Conservation (phyloP, 2,329 filamentous ascomycete genomes). For the Aspergillus hortae region DNA sequence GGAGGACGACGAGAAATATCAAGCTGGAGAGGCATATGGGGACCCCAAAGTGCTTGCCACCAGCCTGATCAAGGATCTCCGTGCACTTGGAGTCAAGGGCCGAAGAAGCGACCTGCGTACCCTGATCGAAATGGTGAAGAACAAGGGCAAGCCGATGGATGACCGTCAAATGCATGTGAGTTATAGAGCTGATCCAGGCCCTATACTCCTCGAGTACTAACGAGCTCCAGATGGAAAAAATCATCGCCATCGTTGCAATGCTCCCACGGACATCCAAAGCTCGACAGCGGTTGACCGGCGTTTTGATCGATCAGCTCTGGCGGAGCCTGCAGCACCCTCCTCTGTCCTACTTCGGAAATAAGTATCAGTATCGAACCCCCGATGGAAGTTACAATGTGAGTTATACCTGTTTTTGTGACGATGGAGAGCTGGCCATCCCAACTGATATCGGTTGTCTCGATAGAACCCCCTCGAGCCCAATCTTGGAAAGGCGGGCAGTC, state of each 20-base stretch:
- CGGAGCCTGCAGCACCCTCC: conserved; percentile 9
- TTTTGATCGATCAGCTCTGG: conserved; percentile 7
- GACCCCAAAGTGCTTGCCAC: conserved; percentile 54
- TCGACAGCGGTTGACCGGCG: conserved; percentile 3
- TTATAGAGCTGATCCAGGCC: not conserved
- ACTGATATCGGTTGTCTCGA: not conserved
- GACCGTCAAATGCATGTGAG: conserved; percentile 8
- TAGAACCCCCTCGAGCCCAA: conserved; percentile 5
- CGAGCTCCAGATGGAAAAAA: conserved; percentile 4
- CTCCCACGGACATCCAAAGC: conserved; percentile 5
- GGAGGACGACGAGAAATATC: conserved; percentile 12
- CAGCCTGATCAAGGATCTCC: conserved; percentile 64
- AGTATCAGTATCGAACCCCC: conserved; percentile 8
- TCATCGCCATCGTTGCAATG: conserved; percentile 4
- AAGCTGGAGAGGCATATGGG: conserved; percentile 8
- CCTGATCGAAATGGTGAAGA: conserved; percentile 7
- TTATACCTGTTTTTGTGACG: not conserved
- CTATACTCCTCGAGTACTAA: not conserved
- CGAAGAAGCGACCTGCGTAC: conserved; percentile 5
- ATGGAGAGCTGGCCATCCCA: not conserved
- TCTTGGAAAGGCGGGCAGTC: conserved; percentile 7
- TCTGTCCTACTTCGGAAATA: conserved; percentile 6
- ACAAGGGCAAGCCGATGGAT: conserved; percentile 9
- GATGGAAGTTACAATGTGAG: conserved; percentile 8
- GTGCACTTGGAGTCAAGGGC: conserved; percentile 60